Base-by-base conservation (phyloP, 148 eudicot species). In the Vaccinium macrocarpon region DNA sequence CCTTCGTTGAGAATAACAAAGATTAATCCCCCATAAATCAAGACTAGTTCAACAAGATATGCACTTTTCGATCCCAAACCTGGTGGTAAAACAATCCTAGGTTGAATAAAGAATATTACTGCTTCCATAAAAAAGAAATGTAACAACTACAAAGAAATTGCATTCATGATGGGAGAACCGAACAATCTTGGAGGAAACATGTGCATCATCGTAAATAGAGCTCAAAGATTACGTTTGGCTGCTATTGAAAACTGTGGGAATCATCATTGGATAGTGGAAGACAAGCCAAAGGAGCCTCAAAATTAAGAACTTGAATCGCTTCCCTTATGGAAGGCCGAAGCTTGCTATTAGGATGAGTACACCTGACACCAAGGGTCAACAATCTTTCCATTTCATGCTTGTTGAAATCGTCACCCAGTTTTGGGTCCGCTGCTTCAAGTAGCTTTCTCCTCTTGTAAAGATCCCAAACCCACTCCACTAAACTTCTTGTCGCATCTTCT, bases 311-410 rank as follows among this genome's bases (percentile, higher is more conserved):
- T 15, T 55, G 79, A 46, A 71, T 72, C 18, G 83, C 86, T 70
- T 80, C 46, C 79, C 73, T 72, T 1, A 84, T 84, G 8, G 72
- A 55, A 8, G 83, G 86, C 83, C 86, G 25, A 27, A 6, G 27
- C 27, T 42, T 80, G 53, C 57, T 5, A 23, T 84, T 80, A 4
- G 86, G 83, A 27, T 84, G 83, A 55, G 83, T 83, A 84, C 86
- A 84, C 86, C 86, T 79, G 4, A 84, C 71, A n/a, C 86, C 86
- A 68, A 84, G 55, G 2, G 70, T 48, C 55, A 84, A 56, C 82
- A 84, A 71, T 5, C 72, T 42, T 72, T 55, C 73, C 83, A 84
- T 80, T 84, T 84, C 83, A 55, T 72, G 48, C 66, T 75, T 11
- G 16, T 80, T 29, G 25, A 85, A 85, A 15, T 85, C 80, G 4